Evolutionary conservation across 176 grass and related monocot species (phyloP).

Genomic region (Typha latifolia): DNA sequence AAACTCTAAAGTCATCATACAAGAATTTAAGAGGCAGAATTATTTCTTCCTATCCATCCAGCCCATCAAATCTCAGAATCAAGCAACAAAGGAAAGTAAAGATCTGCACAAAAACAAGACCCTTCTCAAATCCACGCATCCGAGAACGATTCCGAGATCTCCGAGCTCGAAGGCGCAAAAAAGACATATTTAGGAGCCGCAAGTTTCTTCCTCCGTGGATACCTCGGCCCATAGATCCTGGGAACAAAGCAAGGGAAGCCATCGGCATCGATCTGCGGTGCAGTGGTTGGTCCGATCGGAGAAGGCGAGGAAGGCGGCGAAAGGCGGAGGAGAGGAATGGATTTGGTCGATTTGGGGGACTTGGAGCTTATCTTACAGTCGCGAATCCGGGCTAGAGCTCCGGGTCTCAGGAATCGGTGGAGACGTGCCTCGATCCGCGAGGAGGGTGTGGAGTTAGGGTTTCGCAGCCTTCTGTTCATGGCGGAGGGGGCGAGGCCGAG

Average conservation of each 20-base stretch:
- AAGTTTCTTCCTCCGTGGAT: conserved; percentile 73
- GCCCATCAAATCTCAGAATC: neutral
- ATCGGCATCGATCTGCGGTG: neutral
- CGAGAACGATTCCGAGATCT: conserved; percentile 18
- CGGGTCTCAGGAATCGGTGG: conserved; percentile 71
- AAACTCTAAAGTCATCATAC: too few relatives aligned
- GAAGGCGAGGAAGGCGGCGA: conserved; percentile 7
- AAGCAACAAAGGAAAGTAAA: neutral
- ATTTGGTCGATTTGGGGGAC: conserved; percentile 52
- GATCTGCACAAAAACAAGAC: conserved; percentile 24
- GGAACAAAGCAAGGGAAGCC: conserved; percentile 31
- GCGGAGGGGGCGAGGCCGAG: neutral
- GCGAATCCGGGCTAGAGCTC: conserved; percentile 57
- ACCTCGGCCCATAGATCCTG: conserved; percentile 30
- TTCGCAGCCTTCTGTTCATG: conserved; percentile 35
- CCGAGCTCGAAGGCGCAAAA: conserved; percentile 34
- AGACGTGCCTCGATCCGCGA: conserved; percentile 23
- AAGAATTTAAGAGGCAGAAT: too few relatives aligned
- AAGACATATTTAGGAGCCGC: conserved; percentile 34
- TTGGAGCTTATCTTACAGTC: conserved; percentile 64
- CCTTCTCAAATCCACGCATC: conserved; percentile 20
- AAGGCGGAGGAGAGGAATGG: conserved; percentile 13
- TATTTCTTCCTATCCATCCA: neutral
- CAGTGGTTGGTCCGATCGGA: neutral
- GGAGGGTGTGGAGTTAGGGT: conserved; percentile 15